Evolutionary conservation across 2,329 filamentous ascomycete species (phyloP).

Genomic region (Botryotinia calthae): DNA sequence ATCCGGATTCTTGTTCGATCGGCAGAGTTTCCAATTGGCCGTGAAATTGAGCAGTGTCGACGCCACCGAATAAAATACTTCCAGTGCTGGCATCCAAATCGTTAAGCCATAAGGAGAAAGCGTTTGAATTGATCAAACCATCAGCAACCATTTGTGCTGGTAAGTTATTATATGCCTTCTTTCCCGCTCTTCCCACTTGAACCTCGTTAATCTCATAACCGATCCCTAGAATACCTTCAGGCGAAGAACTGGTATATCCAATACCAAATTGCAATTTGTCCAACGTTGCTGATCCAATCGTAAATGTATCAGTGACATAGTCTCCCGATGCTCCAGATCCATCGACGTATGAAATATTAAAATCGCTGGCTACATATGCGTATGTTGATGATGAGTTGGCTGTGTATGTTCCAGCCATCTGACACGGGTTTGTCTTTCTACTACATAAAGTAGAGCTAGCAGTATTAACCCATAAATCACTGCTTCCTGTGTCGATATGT

Average conservation of each 20-base stretch:
- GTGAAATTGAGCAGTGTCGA: slow-evolving; percentile 64
- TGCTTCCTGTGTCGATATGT: slow-evolving; percentile 67
- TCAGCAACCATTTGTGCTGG: slow-evolving; percentile 61
- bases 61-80: slow-evolving; percentile 71
- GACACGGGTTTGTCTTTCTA: slow-evolving; percentile 51
- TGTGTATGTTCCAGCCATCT: slow-evolving; percentile 62
- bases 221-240: slow-evolving; percentile 79
- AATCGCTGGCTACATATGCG: slow-evolving; percentile 66
- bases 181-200: slow-evolving; percentile 57
- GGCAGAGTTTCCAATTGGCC: slow-evolving; percentile 66
- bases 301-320: slow-evolving; percentile 74
- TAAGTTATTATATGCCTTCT: slow-evolving; percentile 63
- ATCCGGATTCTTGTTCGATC: slow-evolving; percentile 53
- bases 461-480: slow-evolving; percentile 70
- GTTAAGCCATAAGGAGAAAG: slow-evolving; percentile 75
- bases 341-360: slow-evolving; percentile 88
- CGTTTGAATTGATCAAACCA: slow-evolving; percentile 61
- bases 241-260: slow-evolving; percentile 59
- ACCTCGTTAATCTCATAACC: slow-evolving; percentile 81
- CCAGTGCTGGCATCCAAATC: slow-evolving; percentile 65
- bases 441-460: slow-evolving; percentile 59
- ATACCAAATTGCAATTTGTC: slow-evolving; percentile 67
- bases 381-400: slow-evolving; percentile 75
- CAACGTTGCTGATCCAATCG: slow-evolving; percentile 54
- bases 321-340: slow-evolving; percentile 74